Evolutionary conservation across 2,329 filamentous ascomycete genomes (phyloP).

Genomic region (Trichoderma sp.): DNA sequence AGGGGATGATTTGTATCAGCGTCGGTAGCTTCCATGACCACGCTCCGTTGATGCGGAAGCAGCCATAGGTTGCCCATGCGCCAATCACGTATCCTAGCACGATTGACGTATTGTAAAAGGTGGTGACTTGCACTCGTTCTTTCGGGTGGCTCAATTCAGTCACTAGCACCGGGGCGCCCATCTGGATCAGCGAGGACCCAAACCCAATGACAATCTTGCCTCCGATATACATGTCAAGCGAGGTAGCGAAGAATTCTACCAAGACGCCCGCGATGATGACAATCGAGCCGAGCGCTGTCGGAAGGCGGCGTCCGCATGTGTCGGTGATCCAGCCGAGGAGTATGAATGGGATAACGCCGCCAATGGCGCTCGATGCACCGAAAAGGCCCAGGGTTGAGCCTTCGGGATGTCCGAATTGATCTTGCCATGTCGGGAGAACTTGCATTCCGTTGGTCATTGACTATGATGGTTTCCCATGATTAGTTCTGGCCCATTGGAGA

Average conservation of each 20-base stretch:
- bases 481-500: background rate
- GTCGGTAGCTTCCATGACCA: slow-evolving; percentile 55
- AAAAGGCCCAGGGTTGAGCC: slow-evolving; percentile 40
- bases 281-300: slow-evolving; percentile 37
- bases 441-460: slow-evolving; percentile 42
- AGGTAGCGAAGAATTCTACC: slow-evolving; percentile 36
- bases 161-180: slow-evolving; percentile 42
- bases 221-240: slow-evolving; percentile 38
- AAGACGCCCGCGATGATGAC: slow-evolving; percentile 38
- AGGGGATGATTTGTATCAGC: slow-evolving; percentile 48
- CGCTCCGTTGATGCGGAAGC: slow-evolving; percentile 25
- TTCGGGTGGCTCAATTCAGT: slow-evolving; percentile 42
- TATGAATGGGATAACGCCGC: slow-evolving; percentile 38
- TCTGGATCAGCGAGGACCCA: slow-evolving; percentile 38
- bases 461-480: slow-evolving; percentile 20
- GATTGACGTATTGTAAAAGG: slow-evolving; percentile 42
- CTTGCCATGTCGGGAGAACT: slow-evolving; percentile 37
- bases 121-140: slow-evolving; percentile 38
- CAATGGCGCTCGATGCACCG: slow-evolving; percentile 39
- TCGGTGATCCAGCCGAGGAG: slow-evolving; percentile 38
- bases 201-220: slow-evolving; percentile 38
- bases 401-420: slow-evolving; percentile 37
- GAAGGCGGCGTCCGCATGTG: slow-evolving; percentile 33
- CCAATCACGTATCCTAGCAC: slow-evolving; percentile 38
- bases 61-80: slow-evolving; percentile 38